These are phyloP conservation scores for Papilionanthe hybrid DNA, from an alignment of 116 monocot genomes.

Conservation along the genomic window DNA sequence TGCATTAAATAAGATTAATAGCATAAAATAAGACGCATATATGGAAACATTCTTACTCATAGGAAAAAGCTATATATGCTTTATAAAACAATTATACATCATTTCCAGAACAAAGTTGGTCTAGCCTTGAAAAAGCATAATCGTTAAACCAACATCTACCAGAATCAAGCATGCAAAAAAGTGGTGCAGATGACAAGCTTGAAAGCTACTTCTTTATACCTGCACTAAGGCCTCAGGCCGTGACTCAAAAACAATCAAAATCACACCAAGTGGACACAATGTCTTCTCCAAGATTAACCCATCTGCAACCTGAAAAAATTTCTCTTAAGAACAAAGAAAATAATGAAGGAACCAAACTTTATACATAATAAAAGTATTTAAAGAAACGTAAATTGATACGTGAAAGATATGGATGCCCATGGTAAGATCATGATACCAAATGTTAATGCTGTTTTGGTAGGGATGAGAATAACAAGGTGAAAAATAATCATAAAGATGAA, in stretches of 20 bases:
- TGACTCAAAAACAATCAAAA: constrained; percentile 94
- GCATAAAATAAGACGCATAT: not conserved
- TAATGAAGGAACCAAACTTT: not conserved
- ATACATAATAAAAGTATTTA: not conserved
- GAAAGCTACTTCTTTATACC: constrained; percentile 30
- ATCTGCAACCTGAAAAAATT: constrained; percentile 63
- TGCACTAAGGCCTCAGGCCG: constrained; percentile 97
- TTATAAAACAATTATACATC: not conserved
- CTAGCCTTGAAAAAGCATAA: not conserved
- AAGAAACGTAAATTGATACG: not conserved
- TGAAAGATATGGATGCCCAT: not conserved
- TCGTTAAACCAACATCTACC: not conserved
- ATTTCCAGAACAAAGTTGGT: not conserved
- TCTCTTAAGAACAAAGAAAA: not conserved
- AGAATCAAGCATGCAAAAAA: not conserved
- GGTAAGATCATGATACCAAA: not conserved
- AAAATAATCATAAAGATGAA: not conserved
- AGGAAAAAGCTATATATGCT: not conserved
- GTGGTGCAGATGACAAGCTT: not conserved
- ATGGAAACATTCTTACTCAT: not conserved
- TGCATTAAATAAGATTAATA: not conserved
- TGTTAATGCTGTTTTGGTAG: not conserved
- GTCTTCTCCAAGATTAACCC: constrained; percentile 79
- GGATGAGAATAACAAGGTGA: not conserved
- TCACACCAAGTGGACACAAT: constrained; percentile 77